Conservation (phyloP, 2,329 filamentous ascomycete genomes). For the Alternaria brassicicola region DNA sequence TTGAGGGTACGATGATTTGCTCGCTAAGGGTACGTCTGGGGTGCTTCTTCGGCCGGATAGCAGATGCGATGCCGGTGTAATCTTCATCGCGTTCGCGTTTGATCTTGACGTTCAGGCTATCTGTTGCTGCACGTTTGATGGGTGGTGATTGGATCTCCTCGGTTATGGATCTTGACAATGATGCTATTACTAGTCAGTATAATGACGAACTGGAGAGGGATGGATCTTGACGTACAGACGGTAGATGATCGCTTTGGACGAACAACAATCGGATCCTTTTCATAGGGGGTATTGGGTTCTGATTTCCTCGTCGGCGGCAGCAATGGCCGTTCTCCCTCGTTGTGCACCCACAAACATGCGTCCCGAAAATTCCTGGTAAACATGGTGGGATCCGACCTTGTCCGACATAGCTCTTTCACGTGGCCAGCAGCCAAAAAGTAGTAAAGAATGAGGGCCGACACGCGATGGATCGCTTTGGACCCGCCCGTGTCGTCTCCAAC, state of each 20-base stretch:
- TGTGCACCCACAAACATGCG: conserved; percentile 36
- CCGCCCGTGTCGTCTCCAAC: conserved; percentile 35
- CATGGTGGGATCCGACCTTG: conserved; percentile 34
- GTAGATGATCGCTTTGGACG: conserved; percentile 69
- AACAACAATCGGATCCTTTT: conserved; percentile 33
- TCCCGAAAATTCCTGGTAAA: conserved; percentile 39
- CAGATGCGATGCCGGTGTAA: conserved; percentile 9
- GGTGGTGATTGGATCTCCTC: conserved; percentile 15
- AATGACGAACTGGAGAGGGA: conserved; percentile 14
- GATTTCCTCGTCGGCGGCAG: conserved; percentile 27
- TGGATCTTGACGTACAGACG: conserved; percentile 62
- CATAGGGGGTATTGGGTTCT: conserved; percentile 20
- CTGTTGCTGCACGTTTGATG: conserved; percentile 29
- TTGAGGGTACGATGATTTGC: conserved; percentile 22
- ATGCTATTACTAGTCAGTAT: conserved; percentile 13
- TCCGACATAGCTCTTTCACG: conserved; percentile 32
- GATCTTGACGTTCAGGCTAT: conserved; percentile 24
- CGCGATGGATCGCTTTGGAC: conserved; percentile 36
- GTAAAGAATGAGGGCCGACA: conserved; percentile 35
- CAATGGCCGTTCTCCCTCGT: conserved; percentile 29
- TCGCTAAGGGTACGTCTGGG: conserved; percentile 28
- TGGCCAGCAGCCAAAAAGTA: conserved; percentile 35
- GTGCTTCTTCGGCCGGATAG: conserved; percentile 24
- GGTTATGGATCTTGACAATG: conserved; percentile 7
- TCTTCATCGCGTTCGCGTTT: conserved; percentile 37